These are phyloP conservation scores for Leucocoprinus birnbaumii DNA, from an alignment of 768 basidiomycete genomes.

Conservation along the genomic window DNA sequence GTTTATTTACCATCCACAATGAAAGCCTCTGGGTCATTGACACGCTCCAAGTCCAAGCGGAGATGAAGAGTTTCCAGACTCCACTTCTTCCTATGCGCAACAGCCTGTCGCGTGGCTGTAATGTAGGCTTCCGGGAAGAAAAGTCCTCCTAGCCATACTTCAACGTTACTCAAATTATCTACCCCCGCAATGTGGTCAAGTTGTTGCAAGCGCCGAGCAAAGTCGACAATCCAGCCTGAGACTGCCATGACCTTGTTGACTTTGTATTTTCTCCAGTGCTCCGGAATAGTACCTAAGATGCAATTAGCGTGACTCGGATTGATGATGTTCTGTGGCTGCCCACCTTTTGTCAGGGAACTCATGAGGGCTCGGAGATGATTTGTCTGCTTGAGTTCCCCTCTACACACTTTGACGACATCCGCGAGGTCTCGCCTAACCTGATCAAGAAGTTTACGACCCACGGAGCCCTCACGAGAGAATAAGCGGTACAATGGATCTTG, in stretches of 20 bases:
- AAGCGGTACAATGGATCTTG: slow-evolving; percentile 86
- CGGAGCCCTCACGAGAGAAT: slow-evolving; percentile 83
- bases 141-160: slow-evolving; percentile 91
- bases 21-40: slow-evolving; percentile 77
- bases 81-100: slow-evolving; percentile 90
- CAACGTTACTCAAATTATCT: slow-evolving; percentile 62
- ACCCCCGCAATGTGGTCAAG: slow-evolving; percentile 67
- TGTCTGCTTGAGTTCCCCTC: slow-evolving; percentile 89
- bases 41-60: slow-evolving; percentile 76
- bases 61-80: slow-evolving; percentile 87
- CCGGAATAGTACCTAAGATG: slow-evolving; percentile 75
- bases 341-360: slow-evolving; percentile 88
- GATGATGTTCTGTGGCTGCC: slow-evolving; percentile 8
- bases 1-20: slow-evolving; percentile 75
- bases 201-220: slow-evolving; percentile 79
- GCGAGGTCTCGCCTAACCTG: slow-evolving; percentile 79
- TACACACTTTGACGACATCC: slow-evolving; percentile 81
- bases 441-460: slow-evolving; percentile 75
- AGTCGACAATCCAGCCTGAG: slow-evolving; percentile 82
- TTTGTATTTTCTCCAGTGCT: slow-evolving; percentile 89
- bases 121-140: slow-evolving; percentile 98
- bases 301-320: neutral
- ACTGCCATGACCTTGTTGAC: slow-evolving; percentile 80
- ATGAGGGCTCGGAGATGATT: slow-evolving; percentile 93
- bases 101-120: slow-evolving; percentile 94